Evolutionary conservation across 257 asterid species (phyloP), one percentile per base, ranked within the genome.

Genomic region (Gynochthodes officinalis): DNA sequence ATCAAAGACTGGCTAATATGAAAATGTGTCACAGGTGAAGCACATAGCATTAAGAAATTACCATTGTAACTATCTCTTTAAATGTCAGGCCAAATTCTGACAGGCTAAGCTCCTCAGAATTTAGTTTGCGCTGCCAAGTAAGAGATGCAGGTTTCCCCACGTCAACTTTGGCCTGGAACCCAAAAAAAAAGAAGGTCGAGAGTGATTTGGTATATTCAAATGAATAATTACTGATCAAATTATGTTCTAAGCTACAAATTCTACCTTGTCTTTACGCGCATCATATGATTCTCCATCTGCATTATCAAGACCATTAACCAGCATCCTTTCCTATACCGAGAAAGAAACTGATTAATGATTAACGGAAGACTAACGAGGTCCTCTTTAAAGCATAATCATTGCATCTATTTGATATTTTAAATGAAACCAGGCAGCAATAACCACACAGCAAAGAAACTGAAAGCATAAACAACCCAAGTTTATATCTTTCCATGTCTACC

Each of bases 111-210:
- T 85, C 92, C 58, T 84, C 84, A n/a, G 75, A 72, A 69, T 83
- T 83, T 15, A 95, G 80, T 77, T 83, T 88, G 55, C 98, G 87
- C 79, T 84, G 85, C 97, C 95, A 92, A 53, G 97, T 83, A 77
- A 95, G 89, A 73, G 94, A 82, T 59, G 97, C 95, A 83, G 89
- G 94, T 57, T 67, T 78, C 64, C 80, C 87, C 1, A 96, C 89
- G 76, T 87, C 93, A 77, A 84, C 85, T 67, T 76, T 80, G 64
- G 78, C 82, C 96, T 87, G 87, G 63, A 86, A 63, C 28, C 21
- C 6, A 63, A 81, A 71, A 63, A 59, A 55, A 67, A 59, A 62
- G 62, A 50, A 69, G 64, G 53, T 69, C 54, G 48, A 44, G 59
- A 7, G 43, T 35, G 52, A 67, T 69, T 27, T 7, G 18, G 11